Percentiles rank a stretch among this genome's conserved stretches.
Conservation (phyloP, 768 basidiomycete species). For the Harrya chromipes region DNA sequence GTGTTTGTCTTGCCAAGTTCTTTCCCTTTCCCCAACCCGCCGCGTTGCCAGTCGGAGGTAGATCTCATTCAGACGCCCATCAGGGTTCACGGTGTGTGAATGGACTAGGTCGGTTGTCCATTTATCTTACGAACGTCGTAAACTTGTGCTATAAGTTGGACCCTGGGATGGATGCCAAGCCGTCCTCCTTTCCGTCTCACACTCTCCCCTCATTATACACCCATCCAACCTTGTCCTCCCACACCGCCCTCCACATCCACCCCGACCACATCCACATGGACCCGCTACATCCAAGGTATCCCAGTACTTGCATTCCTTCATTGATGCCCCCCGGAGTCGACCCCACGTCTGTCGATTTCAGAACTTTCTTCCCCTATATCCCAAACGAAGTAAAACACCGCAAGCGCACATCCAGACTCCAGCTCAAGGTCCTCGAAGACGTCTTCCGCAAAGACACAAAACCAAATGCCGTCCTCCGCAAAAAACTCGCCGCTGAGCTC, state of each 20-base stretch:
- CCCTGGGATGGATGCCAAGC: slow-evolving; percentile 30
- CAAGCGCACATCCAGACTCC: slow-evolving; percentile 82
- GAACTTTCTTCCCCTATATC: slow-evolving; percentile 83
- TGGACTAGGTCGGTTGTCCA: background rate
- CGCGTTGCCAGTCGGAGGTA: too few species aligned
- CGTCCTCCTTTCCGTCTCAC: slow-evolving; percentile 37
- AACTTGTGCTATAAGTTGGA: slow-evolving; percentile 24
- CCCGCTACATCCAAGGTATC: slow-evolving; percentile 29
- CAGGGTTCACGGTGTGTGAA: slow-evolving; percentile 27
- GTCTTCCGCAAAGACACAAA: slow-evolving; percentile 89
- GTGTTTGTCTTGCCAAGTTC: too few species aligned
- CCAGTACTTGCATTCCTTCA: slow-evolving; percentile 43
- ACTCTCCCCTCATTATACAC: slow-evolving; percentile 24
- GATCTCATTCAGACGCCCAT: too few species aligned
- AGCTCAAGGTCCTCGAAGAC: slow-evolving; percentile 86
- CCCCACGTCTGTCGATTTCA: slow-evolving; percentile 68
- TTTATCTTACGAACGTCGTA: background rate
- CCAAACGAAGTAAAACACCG: slow-evolving; percentile 94
- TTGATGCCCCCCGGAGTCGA: slow-evolving; percentile 55
- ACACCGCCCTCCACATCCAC: slow-evolving; percentile 4
- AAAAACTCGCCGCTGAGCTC: slow-evolving; percentile 75
- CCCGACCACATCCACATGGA: slow-evolving; percentile 24
- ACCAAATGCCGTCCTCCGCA: slow-evolving; percentile 78
- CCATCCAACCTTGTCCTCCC: slow-evolving; percentile 4
- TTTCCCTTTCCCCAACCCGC: too few species aligned